Conservation (phyloP, 257 asterid species). For the Nicotiana benthamiana region DNA sequence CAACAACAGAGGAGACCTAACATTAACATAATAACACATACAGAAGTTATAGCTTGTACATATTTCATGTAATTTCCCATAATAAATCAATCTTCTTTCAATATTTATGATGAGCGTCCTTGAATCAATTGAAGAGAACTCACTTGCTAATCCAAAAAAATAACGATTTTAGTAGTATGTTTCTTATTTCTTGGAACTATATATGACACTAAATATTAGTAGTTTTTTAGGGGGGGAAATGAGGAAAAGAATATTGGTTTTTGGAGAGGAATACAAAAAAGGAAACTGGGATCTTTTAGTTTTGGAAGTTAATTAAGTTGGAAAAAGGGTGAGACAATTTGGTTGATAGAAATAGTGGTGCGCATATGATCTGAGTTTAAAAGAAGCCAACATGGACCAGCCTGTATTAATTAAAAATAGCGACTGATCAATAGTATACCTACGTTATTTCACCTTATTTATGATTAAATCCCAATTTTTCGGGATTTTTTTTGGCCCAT, state of each 20-base stretch:
- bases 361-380: background rate
- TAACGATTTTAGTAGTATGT: background rate
- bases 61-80: slow-evolving; percentile 18
- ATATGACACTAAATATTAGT: background rate
- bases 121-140: background rate
- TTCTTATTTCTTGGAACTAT: background rate
- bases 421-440: background rate
- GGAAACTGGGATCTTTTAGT: background rate
- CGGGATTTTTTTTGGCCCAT: background rate
- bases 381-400: slow-evolving; percentile 8
- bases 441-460: background rate
- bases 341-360: slow-evolving; percentile 6
- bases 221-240: background rate
- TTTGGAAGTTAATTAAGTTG: background rate
- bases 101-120: background rate
- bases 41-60: slow-evolving; percentile 9
- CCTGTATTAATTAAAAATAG: background rate
- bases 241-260: background rate
- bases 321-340: background rate
- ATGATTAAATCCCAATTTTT: background rate
- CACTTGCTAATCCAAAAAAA: background rate
- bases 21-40: slow-evolving; percentile 12
- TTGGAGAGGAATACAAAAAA: background rate
- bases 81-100: background rate
- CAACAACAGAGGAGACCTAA: slow-evolving; percentile 21